Conservation (phyloP, 768 basidiomycete genomes). For the Lepiota brunneoincarnata region DNA sequence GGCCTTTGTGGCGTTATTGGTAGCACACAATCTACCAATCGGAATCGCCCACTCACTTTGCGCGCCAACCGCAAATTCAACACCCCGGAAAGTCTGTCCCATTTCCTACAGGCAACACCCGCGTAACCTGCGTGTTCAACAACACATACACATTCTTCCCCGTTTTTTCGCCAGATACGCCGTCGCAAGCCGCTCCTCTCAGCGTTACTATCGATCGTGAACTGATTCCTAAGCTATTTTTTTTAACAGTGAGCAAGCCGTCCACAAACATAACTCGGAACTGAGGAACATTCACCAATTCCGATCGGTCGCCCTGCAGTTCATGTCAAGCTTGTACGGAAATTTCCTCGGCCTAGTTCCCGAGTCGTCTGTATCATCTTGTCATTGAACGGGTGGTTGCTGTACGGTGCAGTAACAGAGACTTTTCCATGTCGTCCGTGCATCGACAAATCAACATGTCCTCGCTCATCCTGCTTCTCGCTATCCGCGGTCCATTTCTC, state of each 20-base stretch:
- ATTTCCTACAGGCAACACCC: conserved; percentile 10
- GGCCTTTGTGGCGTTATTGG: background rate
- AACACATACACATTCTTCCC: conserved; percentile 8
- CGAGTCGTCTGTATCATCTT: background rate
- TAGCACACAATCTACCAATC: background rate
- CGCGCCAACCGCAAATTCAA: conserved; percentile 9
- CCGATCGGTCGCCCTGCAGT: conserved; percentile 14
- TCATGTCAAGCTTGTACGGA: conserved; percentile 13
- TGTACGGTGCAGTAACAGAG: background rate
- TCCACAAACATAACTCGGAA: background rate
- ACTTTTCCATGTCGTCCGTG: conserved; percentile 11
- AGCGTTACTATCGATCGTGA: conserved; percentile 12
- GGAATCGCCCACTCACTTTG: background rate
- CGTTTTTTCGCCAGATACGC: conserved; percentile 7
- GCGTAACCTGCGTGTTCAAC: conserved; percentile 14
- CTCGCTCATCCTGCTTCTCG: conserved; percentile 11
- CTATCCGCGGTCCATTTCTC: background rate
- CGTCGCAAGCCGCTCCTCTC: conserved; percentile 15
- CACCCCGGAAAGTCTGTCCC: conserved; percentile 11
- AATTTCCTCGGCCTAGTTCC: conserved; percentile 6
- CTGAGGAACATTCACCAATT: background rate
- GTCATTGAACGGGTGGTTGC: conserved; percentile 11
- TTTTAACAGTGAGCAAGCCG: background rate
- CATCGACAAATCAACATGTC: conserved; percentile 11
- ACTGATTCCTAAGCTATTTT: conserved; percentile 12